Evolutionary conservation across 139 green algal genomes (phyloP), one percentile per base, ranked within the genome.

Genomic region (Bryopsis sp.): DNA sequence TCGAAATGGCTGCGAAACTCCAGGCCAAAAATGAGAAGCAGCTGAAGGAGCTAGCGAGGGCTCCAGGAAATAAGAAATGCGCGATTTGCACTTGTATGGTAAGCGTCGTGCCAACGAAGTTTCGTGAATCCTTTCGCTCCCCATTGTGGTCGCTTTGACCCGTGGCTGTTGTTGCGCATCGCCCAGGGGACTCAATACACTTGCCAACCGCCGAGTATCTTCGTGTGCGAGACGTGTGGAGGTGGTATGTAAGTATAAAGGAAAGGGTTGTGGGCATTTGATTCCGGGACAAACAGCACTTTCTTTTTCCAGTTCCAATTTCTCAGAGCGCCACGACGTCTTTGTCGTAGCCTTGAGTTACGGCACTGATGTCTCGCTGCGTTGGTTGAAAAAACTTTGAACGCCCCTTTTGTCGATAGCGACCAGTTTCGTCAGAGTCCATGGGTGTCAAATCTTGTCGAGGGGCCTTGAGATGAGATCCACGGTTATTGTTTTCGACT

Each of bases 121-220:
- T 50, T 11, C 11, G 11, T 50, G 11, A 26, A 50, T 50, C 11
- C 15, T 50, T 50, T 11, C 15, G 43, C 15, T 26, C 50, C 33
- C n/a, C 8, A 8, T 61, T 61, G 7, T 26, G 15, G 5, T n/a
- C n/a, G n/a, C n/a, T n/a, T n/a, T n/a, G n/a, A n/a, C n/a, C n/a
- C n/a, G n/a, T n/a, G n/a, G n/a, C n/a, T n/a, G 15, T 26, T 50
- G 19, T 19, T 26, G 43, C 43, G 11, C 43, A 11, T 11, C 24
- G 26, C 22, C 8, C n/a, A 65, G 58, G 58, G 58, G 5, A 65
- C 58, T 11, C 58, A 65, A 22, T 65, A 65, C 31, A 65, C 58
- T 46, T 65, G 58, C 58, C 58, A 65, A 65, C 58, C 58, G n/a
- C 58, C 58, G 28, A 39, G n/a, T 26, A 65, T 65, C 58, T 65